These are phyloP conservation scores for Themeda triandra DNA, from an alignment of 176 grass and related monocot genomes.

Conservation along the genomic window DNA sequence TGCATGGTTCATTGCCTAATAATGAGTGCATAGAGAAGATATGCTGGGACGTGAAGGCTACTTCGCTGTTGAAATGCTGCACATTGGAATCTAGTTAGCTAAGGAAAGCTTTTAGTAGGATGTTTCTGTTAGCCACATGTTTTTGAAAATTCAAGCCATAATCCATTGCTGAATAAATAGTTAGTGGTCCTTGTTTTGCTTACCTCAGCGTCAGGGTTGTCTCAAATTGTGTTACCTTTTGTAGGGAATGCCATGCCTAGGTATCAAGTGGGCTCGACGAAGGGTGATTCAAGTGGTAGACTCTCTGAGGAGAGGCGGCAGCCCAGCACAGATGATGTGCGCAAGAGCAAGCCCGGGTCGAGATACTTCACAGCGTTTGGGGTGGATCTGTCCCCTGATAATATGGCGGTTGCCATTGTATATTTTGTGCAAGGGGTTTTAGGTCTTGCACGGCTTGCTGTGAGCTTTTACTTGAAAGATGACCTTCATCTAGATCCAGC, in stretches of 20 bases:
- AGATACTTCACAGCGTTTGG: conserved; percentile 72
- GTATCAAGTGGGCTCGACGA: conserved; percentile 28
- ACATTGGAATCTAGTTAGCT: background rate
- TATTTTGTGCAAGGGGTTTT: conserved; percentile 99
- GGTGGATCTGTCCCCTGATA: conserved; percentile 88
- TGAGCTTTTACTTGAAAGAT: conserved; percentile 96
- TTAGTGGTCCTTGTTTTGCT: background rate
- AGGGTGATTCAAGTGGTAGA: conserved; percentile 36
- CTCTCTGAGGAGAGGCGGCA: conserved; percentile 15
- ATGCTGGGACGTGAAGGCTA: background rate
- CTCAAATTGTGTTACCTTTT: conserved; percentile 8
- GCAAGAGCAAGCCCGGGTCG: conserved; percentile 40
- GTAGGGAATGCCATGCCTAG: conserved; percentile 46
- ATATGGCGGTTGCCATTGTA: conserved; percentile 93
- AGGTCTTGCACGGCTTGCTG: conserved; percentile 93
- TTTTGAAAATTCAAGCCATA: background rate
- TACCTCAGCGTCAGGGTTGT: background rate
- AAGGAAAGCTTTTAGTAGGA: background rate
- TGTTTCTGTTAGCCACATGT: background rate
- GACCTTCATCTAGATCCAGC: conserved; percentile 96
- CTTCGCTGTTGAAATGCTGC: background rate
- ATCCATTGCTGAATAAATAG: background rate
- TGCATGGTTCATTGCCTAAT: background rate
- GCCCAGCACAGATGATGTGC: conserved; percentile 38
- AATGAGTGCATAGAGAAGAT: background rate